Evolutionary conservation across 2,329 filamentous ascomycete genomes (phyloP).

Genomic region (Cryphonectria japonica): DNA sequence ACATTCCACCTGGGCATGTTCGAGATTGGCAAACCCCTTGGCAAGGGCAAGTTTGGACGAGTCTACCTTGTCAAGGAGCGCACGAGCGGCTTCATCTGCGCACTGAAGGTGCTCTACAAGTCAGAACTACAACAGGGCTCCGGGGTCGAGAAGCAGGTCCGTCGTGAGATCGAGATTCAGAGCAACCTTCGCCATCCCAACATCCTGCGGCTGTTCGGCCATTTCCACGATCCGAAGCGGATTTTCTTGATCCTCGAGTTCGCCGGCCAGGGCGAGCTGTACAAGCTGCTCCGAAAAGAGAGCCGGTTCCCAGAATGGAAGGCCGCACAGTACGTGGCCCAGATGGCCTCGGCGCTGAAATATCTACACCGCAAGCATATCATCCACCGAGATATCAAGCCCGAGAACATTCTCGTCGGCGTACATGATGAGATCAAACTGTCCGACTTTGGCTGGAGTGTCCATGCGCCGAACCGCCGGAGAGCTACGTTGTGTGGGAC

Average conservation of each 20-base stretch:
- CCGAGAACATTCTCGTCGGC: conserved; percentile 93
- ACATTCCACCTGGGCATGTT: conserved; percentile 92
- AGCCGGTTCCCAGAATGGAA: conserved; percentile 84
- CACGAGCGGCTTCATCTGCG: conserved; percentile 79
- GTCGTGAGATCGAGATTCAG: conserved; percentile 88
- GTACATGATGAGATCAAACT: conserved; percentile 99
- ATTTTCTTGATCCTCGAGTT: conserved; percentile 89
- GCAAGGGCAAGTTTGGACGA: conserved; percentile 85
- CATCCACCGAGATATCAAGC: conserved; percentile 97
- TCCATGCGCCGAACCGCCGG: conserved; percentile 93
- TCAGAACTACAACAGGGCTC: conserved; percentile 77
- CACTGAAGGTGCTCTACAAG: conserved; percentile 86
- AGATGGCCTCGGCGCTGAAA: conserved; percentile 86
- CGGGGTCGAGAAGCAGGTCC: conserved; percentile 81
- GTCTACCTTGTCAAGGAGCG: conserved; percentile 85
- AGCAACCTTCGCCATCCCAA: conserved; percentile 86
- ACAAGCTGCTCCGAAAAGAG: conserved; percentile 82
- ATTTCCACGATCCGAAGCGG: conserved; percentile 87
- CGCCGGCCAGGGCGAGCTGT: conserved; percentile 82
- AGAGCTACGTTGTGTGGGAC: conserved; percentile 96
- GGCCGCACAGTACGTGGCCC: conserved; percentile 83
- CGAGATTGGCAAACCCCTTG: conserved; percentile 84
- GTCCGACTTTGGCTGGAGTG: conserved; percentile 97
- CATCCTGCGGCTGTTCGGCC: conserved; percentile 80
- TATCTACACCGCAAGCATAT: conserved; percentile 97